Evolutionary conservation across 257 asterid genomes (phyloP), one percentile per base, ranked within the genome.

Genomic region (Solanum etuberosum): DNA sequence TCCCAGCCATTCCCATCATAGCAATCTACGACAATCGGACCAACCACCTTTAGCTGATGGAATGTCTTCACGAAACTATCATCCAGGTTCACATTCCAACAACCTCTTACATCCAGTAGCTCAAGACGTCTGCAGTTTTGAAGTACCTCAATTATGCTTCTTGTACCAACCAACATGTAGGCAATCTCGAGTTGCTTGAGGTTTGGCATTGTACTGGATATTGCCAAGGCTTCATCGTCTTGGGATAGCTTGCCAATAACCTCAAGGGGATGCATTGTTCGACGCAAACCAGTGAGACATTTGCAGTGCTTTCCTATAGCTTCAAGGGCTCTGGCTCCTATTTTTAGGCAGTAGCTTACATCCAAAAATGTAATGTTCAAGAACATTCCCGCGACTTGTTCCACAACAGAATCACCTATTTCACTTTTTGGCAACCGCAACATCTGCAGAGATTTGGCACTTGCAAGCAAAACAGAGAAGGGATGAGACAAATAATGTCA

Each of bases 151-250:
- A 93, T 38, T 21, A 93, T 81, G 37, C 98, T 91, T 6, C 73
- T 82, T 4, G 98, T 96, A 29, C 85, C 88, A 23, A 95, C 95
- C 3, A 93, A 93, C 91, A 94, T 87, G 92, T 96, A 94, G 76
- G 98, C 95, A 3, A 95, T 93, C 91, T 96, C 99, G 4, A 96
- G 98, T 42, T 93, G 95, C 93, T 93, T 89, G 68, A 96, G 99
- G 7, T 83, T 89, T 3, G 97, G 93, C 99, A 96, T 96, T 1
- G 97, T 93, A 1, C 88, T 20, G 2, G 99, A 97, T 12, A 96
- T 95, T 0, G 96, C 98, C 0, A 90, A 90, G 54, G 98, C 99
- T 85, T 96, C 99, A 16, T 94, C 98, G 13, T 94, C 94, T 82
- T 93, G 98, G 61, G 95, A 92, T 18, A 86, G 93, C 90, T 91